Conservation (phyloP, 2,329 filamentous ascomycete genomes). For the Fusarium sp. region DNA sequence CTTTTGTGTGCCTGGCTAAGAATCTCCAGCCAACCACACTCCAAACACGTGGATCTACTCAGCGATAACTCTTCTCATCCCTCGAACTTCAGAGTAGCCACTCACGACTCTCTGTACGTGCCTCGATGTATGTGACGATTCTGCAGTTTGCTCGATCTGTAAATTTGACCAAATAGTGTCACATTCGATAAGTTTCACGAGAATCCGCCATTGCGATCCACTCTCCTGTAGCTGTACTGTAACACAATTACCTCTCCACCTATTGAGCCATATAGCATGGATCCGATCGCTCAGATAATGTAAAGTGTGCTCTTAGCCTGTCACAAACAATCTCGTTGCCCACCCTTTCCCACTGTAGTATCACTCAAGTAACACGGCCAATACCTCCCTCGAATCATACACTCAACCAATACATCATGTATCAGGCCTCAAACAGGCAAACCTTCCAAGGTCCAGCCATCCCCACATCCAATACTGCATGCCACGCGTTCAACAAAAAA, state of each 20-base stretch:
- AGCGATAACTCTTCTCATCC: slow-evolving; percentile 24
- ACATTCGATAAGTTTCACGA: slow-evolving; percentile 4
- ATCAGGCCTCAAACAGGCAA: slow-evolving; percentile 21
- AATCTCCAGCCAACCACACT: slow-evolving; percentile 22
- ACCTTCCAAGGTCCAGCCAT: background rate
- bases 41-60: slow-evolving; percentile 41
- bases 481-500: slow-evolving; percentile 37
- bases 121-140: slow-evolving; percentile 1
- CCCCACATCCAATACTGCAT: slow-evolving; percentile 31
- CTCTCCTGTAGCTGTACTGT: background rate
- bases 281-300: slow-evolving; percentile 10
- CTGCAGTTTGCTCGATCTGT: slow-evolving; percentile 10
- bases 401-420: slow-evolving; percentile 1
- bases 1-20: slow-evolving; percentile 13
- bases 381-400: background rate
- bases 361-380: slow-evolving; percentile 30
- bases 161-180: slow-evolving; percentile 5
- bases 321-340: slow-evolving; percentile 18
- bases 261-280: background rate
- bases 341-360: slow-evolving; percentile 15
- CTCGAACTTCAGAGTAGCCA: slow-evolving; percentile 17
- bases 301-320: slow-evolving; percentile 1
- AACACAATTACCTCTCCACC: background rate
- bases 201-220: background rate
- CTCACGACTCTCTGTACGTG: slow-evolving; percentile 9